phyloP scores from a whole-genome alignment of 352 stramenopile genomes.

The Phytopythium ostracodes region DNA sequence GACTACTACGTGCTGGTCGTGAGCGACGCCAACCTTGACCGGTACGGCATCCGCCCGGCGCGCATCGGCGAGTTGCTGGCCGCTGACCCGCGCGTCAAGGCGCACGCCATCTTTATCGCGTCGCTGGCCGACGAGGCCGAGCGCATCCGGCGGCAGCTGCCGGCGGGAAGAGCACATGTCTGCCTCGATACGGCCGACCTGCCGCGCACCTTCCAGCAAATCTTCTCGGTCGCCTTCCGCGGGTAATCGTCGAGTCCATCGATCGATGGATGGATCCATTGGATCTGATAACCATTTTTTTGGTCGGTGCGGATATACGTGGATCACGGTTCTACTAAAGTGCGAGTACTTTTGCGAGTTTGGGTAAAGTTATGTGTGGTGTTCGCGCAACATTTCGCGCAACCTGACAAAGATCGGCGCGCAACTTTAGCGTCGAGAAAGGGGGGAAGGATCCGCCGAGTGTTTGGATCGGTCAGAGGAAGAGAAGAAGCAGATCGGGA shows the following conservation, averaged over 20 bases:
- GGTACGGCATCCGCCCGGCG: slow-evolving; percentile 83
- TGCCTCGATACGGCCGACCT: slow-evolving; percentile 77
- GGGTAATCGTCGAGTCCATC: no score
- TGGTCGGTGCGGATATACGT: neutral
- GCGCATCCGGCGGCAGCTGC: slow-evolving; percentile 56
- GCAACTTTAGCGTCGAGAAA: neutral
- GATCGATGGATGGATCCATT: no score
- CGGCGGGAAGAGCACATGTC: slow-evolving; percentile 66
- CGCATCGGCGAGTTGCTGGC: slow-evolving; percentile 52
- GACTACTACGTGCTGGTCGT: slow-evolving; percentile 92
- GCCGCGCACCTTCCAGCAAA: slow-evolving; percentile 81
- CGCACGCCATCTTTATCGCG: slow-evolving; percentile 83
- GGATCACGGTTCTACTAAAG: neutral
- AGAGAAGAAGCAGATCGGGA: neutral
- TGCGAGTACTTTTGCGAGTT: neutral
- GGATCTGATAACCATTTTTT: slow-evolving; percentile 2
- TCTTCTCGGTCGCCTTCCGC: slow-evolving; percentile 65
- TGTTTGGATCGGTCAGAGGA: slow-evolving; percentile 2
- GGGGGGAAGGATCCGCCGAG: neutral
- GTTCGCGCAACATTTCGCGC: neutral
- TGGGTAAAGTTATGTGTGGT: neutral
- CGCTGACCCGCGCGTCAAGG: slow-evolving; percentile 49
- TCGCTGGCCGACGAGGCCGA: slow-evolving; percentile 81
- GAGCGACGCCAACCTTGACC: slow-evolving; percentile 93
- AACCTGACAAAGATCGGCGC: neutral